Base-by-base conservation (phyloP, 2,329 filamentous ascomycete genomes). In the Graphilbum ipis-grandicollis region DNA sequence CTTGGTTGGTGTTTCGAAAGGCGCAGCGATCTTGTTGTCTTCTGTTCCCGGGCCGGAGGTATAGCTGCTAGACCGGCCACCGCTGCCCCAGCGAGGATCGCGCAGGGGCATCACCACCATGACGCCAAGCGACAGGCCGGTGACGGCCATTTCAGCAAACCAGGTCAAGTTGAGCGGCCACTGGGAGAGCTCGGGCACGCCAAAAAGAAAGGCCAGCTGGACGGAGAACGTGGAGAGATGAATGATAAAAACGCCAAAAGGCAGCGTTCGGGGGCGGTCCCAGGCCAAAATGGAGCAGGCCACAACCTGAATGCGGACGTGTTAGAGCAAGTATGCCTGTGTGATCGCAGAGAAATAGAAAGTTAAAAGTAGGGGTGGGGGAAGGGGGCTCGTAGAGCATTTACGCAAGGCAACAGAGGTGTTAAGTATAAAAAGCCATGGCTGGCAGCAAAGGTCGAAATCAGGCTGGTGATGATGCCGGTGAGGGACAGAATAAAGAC, bases 71-170 rank as follows among this genome's bases (percentile, higher is more conserved):
- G 23, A 15, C 17, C 33, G 13, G 1, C 65, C 67, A 9, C 65
- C 53, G 4, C 51, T 57, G 17, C 65, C 57, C 4, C 76, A 50
- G 1, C 50, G 50, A 1, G 73, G 69, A 40, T 80, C 66, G 18
- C 80, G 66, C 45, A 85, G 56, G 7, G 80, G 80, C 77, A 84
- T 84, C 19, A 64, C 56, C 12, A 83, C 50, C 34, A 82, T 67
- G 13, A 70, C 45, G 3, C 62, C 30, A 7, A 76, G 56, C 2
- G 64, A 65, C 5, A 55, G 43, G 6, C 68, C 43, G 1, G 68
- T 58, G 14, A 63, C 47, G 9, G 53, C 44, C 5, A 66, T 41
- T 40, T 55, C 45, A 46, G 50, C 45, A 0, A 44, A 31, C 52
- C 49, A 52, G 9, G 45, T 34, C 9, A 49, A 31, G 19, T 43